Percentiles rank a stretch among this genome's conserved stretches.
Conservation (phyloP, 1,284 basidiomycete species). For the Trichosporon inkin region DNA sequence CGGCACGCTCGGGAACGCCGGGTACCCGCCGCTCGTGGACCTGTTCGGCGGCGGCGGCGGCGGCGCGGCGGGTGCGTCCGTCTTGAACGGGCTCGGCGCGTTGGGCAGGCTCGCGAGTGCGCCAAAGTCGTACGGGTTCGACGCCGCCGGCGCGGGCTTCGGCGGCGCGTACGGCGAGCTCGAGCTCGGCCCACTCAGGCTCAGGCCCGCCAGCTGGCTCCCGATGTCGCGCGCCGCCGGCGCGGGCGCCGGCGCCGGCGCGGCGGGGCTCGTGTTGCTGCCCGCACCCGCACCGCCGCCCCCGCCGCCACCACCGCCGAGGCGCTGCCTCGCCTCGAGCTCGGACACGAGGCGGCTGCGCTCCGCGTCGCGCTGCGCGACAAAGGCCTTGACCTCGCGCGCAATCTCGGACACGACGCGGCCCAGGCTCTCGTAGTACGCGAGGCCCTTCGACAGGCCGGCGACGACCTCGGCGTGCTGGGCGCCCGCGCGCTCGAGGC, state of each 20-base stretch:
- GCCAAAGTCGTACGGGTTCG: conserved; percentile 43
- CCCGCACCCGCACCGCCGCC: conserved; percentile 14
- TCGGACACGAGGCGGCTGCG: conserved; percentile 65
- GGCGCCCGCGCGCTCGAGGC: conserved; percentile 71
- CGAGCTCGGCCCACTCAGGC: conserved; percentile 20
- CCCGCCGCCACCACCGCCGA: conserved; percentile 19
- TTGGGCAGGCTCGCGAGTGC: conserved; percentile 31
- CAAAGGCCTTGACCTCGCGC: conserved; percentile 61
- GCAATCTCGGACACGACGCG: conserved; percentile 62
- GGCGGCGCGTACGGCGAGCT: conserved; percentile 20
- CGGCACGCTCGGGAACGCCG: conserved; percentile 52
- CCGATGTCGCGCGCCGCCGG: conserved; percentile 28
- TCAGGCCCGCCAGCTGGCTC: conserved; percentile 34
- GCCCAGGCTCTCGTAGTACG: conserved; percentile 81
- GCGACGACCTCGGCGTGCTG: conserved; percentile 80
- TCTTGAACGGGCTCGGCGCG: conserved; percentile 25
- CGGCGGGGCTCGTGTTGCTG: conserved; percentile 24
- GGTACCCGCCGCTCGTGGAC: conserved; percentile 32
- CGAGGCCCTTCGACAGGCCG: conserved; percentile 77
- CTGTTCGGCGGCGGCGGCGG: conserved; percentile 21
- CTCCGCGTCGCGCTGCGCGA: conserved; percentile 64
- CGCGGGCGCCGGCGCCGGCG: too few species aligned
- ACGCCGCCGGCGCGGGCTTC: conserved; percentile 10
- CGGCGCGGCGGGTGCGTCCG: conserved; percentile 3
- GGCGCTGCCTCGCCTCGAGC: conserved; percentile 58